Conservation (phyloP, 768 basidiomycete genomes). For the Gymnopilus dilepis region DNA sequence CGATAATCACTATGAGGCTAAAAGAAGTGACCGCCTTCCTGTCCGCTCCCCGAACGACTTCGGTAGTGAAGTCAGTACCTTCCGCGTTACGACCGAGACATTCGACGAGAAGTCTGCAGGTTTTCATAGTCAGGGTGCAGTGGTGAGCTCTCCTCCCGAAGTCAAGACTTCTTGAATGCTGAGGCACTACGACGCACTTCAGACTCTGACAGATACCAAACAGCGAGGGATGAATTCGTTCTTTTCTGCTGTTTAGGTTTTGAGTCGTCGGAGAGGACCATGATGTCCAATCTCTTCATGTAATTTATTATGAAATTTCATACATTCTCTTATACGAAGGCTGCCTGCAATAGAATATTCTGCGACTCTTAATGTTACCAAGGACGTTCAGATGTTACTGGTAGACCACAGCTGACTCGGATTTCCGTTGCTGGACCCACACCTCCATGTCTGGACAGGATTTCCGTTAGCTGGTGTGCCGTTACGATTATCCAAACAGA, state of each 20-base stretch:
- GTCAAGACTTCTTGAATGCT: background rate
- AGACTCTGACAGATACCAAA: background rate
- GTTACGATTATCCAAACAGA: slow-evolving; percentile 29
- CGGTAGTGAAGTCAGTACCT: background rate
- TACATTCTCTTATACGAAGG: too few species aligned
- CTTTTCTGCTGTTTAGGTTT: background rate
- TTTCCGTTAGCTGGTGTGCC: slow-evolving; percentile 26
- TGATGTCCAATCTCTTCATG: background rate
- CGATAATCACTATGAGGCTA: background rate
- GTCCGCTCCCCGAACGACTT: background rate
- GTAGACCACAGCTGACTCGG: slow-evolving; percentile 16
- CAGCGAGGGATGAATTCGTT: background rate
- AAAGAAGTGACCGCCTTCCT: background rate
- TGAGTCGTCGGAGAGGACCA: background rate
- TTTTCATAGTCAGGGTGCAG: background rate
- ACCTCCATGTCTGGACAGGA: slow-evolving; percentile 30
- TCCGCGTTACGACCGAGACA: background rate
- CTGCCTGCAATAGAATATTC: too few species aligned
- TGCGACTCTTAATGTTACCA: too few species aligned
- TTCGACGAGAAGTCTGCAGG: background rate
- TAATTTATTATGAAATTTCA: too few species aligned
- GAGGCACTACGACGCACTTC: background rate
- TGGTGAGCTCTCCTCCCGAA: background rate
- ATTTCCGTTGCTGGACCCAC: slow-evolving; percentile 16
- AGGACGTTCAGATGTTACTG: background rate